Evolutionary conservation across 2,329 filamentous ascomycete genomes (phyloP).

Genomic region (Cercospora sojina): DNA sequence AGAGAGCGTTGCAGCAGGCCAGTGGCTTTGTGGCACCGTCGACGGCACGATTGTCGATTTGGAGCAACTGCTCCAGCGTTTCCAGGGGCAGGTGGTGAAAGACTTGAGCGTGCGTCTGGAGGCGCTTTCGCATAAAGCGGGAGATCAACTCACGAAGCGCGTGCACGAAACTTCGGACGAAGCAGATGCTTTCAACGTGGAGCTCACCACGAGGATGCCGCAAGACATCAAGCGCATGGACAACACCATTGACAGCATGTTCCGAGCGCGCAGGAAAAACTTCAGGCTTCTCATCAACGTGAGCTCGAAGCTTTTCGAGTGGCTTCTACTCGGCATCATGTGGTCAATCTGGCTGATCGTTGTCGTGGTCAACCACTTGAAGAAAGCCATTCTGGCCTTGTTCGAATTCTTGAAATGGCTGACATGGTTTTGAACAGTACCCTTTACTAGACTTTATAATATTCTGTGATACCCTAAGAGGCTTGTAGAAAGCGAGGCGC

Average conservation of each 20-base stretch:
- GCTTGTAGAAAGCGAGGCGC: slow-evolving; percentile 10
- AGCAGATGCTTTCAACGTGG: slow-evolving; percentile 73
- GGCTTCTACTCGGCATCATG: slow-evolving; percentile 82
- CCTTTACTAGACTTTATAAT: not conserved
- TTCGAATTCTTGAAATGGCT: slow-evolving; percentile 71
- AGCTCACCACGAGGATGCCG: slow-evolving; percentile 73
- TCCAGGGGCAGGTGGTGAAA: slow-evolving; percentile 49
- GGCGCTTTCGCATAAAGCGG: slow-evolving; percentile 48
- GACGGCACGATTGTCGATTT: slow-evolving; percentile 43
- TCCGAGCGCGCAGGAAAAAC: slow-evolving; percentile 70
- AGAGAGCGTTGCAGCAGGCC: slow-evolving; percentile 56
- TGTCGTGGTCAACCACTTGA: slow-evolving; percentile 66
- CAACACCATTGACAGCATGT: slow-evolving; percentile 67
- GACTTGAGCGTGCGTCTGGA: slow-evolving; percentile 47
- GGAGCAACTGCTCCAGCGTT: slow-evolving; percentile 51
- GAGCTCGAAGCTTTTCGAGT: slow-evolving; percentile 82
- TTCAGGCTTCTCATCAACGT: slow-evolving; percentile 72
- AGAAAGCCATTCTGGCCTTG: slow-evolving; percentile 61
- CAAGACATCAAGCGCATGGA: slow-evolving; percentile 77
- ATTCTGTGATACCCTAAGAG: slow-evolving; percentile 19
- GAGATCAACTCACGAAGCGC: slow-evolving; percentile 54
- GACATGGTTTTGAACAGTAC: slow-evolving; percentile 66
- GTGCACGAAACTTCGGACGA: slow-evolving; percentile 71
- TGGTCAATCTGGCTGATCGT: slow-evolving; percentile 94
- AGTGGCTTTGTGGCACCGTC: slow-evolving; percentile 51